Evolutionary conservation across 768 basidiomycete species (phyloP).

Genomic region (Mycena polygramma): DNA sequence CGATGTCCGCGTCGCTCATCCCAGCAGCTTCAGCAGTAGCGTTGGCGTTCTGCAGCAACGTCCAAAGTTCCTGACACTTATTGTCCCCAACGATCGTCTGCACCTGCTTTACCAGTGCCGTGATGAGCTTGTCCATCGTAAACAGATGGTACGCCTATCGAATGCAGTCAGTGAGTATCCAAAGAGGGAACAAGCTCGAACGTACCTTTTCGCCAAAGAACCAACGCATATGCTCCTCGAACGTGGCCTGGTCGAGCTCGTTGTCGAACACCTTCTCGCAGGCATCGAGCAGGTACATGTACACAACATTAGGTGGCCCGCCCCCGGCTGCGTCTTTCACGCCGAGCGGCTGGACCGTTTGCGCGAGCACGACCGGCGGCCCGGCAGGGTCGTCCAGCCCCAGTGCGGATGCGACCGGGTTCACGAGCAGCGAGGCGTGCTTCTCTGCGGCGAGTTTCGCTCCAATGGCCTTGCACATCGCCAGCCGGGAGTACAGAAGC

Average conservation of each 20-base stretch:
- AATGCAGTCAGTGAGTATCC: constrained; percentile 40
- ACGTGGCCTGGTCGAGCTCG: constrained; percentile 91
- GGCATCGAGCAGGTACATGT: constrained; percentile 89
- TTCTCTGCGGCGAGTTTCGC: constrained; percentile 75
- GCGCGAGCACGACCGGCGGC: constrained; percentile 73
- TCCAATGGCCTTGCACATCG: constrained; percentile 88
- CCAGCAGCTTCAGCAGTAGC: constrained; percentile 51
- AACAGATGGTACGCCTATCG: constrained; percentile 90
- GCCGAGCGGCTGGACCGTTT: constrained; percentile 74
- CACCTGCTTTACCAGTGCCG: constrained; percentile 92
- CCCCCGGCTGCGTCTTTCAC: constrained; percentile 60
- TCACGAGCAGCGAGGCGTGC: constrained; percentile 75
- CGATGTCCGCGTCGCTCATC: constrained; percentile 73
- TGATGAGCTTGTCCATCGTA: constrained; percentile 94
- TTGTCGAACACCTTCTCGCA: constrained; percentile 95
- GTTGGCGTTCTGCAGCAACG: constrained; percentile 77
- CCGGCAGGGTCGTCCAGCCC: constrained; percentile 90
- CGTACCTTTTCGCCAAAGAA: constrained; percentile 90
- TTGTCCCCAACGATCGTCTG: constrained; percentile 88
- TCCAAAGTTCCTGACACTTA: constrained; percentile 90
- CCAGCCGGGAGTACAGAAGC: constrained; percentile 90
- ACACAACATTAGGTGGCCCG: constrained; percentile 72
- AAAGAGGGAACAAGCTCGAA: constrained; percentile 11
- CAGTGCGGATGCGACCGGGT: constrained; percentile 86
- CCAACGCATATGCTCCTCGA: constrained; percentile 96